These are phyloP conservation scores for Gymnopilus junonius DNA, from an alignment of 768 basidiomycete species.

Conservation along the genomic window DNA sequence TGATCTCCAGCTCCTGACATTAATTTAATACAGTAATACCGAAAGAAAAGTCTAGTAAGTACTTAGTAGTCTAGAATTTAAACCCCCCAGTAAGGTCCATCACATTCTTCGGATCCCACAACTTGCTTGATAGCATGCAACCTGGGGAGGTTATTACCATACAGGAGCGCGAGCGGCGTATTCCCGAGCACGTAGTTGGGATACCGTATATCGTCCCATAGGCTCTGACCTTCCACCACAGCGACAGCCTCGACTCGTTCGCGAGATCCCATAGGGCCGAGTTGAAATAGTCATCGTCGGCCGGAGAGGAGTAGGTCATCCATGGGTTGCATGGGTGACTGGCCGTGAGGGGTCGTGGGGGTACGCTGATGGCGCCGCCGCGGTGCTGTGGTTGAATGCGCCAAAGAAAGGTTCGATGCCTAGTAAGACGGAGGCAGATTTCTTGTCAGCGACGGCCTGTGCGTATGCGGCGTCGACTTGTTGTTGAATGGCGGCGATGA, in stretches of 20 bases:
- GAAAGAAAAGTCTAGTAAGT: too few relatives aligned
- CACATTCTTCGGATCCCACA: constrained; percentile 58
- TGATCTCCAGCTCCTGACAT: too few relatives aligned
- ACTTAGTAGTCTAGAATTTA: constrained; percentile 54
- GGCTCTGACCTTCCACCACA: constrained; percentile 41
- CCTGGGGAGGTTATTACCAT: constrained; percentile 49
- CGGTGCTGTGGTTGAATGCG: neutral
- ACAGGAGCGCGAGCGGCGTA: constrained; percentile 54
- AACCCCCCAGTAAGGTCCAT: constrained; percentile 75
- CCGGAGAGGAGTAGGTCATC: neutral
- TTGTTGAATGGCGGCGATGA: constrained; percentile 3
- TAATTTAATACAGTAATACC: too few relatives aligned
- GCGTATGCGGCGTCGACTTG: constrained; percentile 5
- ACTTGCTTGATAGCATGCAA: constrained; percentile 43
- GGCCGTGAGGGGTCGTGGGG: constrained; percentile 8
- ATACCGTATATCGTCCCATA: constrained; percentile 46
- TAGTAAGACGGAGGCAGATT: constrained; percentile 30
- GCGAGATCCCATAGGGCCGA: constrained; percentile 31
- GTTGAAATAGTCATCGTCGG: constrained; percentile 6
- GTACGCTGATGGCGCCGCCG: constrained; percentile 18
- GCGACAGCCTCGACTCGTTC: constrained; percentile 43
- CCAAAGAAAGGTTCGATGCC: constrained; percentile 43
- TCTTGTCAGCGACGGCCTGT: constrained; percentile 29
- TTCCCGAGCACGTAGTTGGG: constrained; percentile 62
- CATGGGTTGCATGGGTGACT: constrained; percentile 5